Percentiles rank a stretch among this genome's conserved stretches.
Conservation (phyloP, 148 eudicot genomes). For the Nepenthes gracilis region DNA sequence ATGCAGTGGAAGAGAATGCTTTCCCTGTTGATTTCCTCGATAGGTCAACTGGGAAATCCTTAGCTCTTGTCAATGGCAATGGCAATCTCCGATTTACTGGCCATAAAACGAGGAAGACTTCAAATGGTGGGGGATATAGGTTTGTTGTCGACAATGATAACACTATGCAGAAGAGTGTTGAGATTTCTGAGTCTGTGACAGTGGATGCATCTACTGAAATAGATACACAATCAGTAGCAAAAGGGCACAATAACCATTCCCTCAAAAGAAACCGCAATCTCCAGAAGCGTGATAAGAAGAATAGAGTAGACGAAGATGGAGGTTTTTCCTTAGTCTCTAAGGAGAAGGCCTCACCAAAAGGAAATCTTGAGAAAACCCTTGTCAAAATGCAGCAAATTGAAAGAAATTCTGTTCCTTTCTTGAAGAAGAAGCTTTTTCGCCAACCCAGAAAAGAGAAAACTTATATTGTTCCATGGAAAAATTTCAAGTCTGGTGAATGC, state of each 20-base stretch:
- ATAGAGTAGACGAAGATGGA: neutral
- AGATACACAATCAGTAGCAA: neutral
- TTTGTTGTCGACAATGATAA: neutral
- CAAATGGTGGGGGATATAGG: neutral
- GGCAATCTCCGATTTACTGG: neutral
- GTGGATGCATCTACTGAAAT: neutral
- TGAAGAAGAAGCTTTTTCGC: too few relatives aligned
- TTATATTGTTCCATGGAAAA: too few relatives aligned
- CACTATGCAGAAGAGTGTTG: conserved; percentile 10
- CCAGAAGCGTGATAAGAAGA: too few relatives aligned
- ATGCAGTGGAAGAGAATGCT: neutral
- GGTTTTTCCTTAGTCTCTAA: too few relatives aligned
- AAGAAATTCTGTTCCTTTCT: too few relatives aligned
- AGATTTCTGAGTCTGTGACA: neutral
- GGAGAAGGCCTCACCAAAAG: too few relatives aligned
- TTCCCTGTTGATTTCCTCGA: neutral
- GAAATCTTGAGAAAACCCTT: neutral
- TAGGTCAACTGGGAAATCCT: neutral
- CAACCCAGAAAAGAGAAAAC: too few relatives aligned
- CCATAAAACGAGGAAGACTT: neutral
- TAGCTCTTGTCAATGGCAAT: neutral
- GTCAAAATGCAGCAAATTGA: neutral
- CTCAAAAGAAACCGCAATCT: too few relatives aligned
- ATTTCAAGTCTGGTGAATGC: too few relatives aligned
- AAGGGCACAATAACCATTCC: too few relatives aligned